Percentiles rank a stretch among this genome's conserved stretches.
These are phyloP conservation scores for Phytophthora syringae DNA, from an alignment of 352 stramenopile genomes.

Conservation along the genomic window DNA sequence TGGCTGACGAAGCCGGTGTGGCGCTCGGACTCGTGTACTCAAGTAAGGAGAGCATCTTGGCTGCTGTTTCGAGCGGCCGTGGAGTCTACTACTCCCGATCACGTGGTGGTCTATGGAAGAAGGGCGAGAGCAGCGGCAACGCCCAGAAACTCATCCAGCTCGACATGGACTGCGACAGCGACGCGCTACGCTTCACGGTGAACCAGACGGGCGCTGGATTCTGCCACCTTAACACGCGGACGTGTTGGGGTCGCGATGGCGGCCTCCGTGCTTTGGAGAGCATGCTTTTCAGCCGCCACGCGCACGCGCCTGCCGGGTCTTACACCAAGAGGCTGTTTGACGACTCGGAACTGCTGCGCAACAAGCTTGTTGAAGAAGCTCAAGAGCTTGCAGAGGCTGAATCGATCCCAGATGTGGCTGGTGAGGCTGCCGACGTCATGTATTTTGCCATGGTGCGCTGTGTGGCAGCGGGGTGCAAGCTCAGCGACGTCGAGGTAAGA, in stretches of 20 bases:
- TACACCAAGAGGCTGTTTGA: slow-evolving; percentile 98
- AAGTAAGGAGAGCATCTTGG: slow-evolving; percentile 91
- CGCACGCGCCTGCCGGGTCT: slow-evolving; percentile 91
- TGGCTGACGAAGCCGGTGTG: slow-evolving; percentile 91
- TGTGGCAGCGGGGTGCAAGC: slow-evolving; percentile 89
- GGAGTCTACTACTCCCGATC: slow-evolving; percentile 97
- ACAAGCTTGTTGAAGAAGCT: slow-evolving; percentile 97
- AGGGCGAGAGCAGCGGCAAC: slow-evolving; percentile 96
- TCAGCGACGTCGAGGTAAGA: slow-evolving; percentile 91
- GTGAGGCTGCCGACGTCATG: slow-evolving; percentile 95
- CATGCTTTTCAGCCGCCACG: slow-evolving; percentile 86
- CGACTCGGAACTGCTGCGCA: slow-evolving; percentile 90
- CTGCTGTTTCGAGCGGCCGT: slow-evolving; percentile 84
- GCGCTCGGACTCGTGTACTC: slow-evolving; percentile 95
- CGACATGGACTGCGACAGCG: slow-evolving; percentile 96
- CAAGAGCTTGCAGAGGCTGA: slow-evolving; percentile 93
- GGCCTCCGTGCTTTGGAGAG: slow-evolving; percentile 92
- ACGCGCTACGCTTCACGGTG: slow-evolving; percentile 95
- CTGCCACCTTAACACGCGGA: slow-evolving; percentile 91
- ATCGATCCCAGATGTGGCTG: slow-evolving; percentile 88
- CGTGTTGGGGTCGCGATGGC: slow-evolving; percentile 92
- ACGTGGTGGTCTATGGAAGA: slow-evolving; percentile 92
- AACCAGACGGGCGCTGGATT: slow-evolving; percentile 84
- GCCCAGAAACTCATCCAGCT: slow-evolving; percentile 93
- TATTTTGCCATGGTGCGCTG: slow-evolving; percentile 97